Conservation (phyloP, 495 filamentous ascomycete genomes). For the Penicillium paradoxum region DNA sequence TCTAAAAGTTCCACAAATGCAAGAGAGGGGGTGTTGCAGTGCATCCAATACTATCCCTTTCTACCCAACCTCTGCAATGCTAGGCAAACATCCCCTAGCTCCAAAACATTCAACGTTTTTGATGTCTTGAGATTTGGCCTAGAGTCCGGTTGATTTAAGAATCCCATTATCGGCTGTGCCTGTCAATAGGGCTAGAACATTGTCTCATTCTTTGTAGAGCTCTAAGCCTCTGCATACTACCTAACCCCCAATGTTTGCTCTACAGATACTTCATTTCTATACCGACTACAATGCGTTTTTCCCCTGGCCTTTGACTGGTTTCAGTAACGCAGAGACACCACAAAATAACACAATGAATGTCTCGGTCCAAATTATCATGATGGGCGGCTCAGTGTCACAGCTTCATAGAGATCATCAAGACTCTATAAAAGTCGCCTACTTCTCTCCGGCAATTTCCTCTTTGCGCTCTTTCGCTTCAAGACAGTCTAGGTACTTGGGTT, state of each 20-base stretch:
- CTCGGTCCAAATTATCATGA: background rate
- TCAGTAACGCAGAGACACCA: background rate
- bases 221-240: background rate
- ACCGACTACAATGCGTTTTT: background rate
- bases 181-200: constrained; percentile 1
- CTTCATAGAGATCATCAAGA: background rate
- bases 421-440: background rate
- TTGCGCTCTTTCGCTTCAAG: constrained; percentile 1
- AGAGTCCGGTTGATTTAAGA: constrained; percentile 1
- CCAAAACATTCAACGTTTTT: background rate
- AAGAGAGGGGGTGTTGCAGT: background rate
- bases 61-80: background rate
- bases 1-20: background rate
- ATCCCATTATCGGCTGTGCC: constrained; percentile 7
- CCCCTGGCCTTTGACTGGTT: background rate
- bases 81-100: background rate
- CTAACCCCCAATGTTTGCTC: background rate
- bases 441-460: constrained; percentile 2
- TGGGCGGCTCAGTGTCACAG: constrained; percentile 3
- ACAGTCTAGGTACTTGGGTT: background rate
- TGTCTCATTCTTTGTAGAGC: background rate
- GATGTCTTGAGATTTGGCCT: constrained; percentile 3
- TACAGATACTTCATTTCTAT: background rate
- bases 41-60: constrained; percentile 3
- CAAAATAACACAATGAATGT: background rate